Conservation (phyloP, 2,329 filamentous ascomycete species). For the Biscogniauxia marginata region DNA sequence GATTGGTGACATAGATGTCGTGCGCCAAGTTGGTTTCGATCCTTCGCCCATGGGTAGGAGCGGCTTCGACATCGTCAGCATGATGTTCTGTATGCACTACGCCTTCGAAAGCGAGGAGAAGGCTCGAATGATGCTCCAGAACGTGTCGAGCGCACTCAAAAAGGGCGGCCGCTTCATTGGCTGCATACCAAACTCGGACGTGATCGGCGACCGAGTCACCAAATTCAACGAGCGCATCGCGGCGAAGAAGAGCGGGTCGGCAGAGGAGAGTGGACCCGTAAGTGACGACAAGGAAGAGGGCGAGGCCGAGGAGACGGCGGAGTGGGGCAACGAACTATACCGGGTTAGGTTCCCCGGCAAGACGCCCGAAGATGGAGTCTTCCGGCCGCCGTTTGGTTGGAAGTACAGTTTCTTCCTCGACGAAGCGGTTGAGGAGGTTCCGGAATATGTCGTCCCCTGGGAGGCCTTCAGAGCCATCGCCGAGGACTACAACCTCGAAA, state of each 20-base stretch:
- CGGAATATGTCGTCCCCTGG: constrained; percentile 98
- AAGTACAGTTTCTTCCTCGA: constrained; percentile 96
- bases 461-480: constrained; percentile 93
- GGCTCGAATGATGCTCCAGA: constrained; percentile 86
- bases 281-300: constrained; percentile 53
- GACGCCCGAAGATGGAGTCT: constrained; percentile 82
- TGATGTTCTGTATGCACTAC: constrained; percentile 99
- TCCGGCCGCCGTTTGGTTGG: constrained; percentile 94
- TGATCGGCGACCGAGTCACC: constrained; percentile 77
- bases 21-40: constrained; percentile 86
- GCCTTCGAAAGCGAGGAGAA: constrained; percentile 92
- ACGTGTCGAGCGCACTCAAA: constrained; percentile 85
- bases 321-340: constrained; percentile 95
- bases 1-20: constrained; percentile 76
- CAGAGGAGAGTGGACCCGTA: constrained; percentile 21
- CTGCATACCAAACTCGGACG: constrained; percentile 94
- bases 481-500: constrained; percentile 93
- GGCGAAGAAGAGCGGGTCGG: constrained; percentile 34
- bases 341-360: constrained; percentile 81
- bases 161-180: constrained; percentile 95
- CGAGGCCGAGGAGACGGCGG: constrained; percentile 62
- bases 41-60: constrained; percentile 68
- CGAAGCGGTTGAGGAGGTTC: constrained; percentile 93
- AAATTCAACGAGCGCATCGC: constrained; percentile 64
- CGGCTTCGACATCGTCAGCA: constrained; percentile 93